Evolutionary conservation across 306 rosid genomes (phyloP).

Genomic region (Prunus mira): DNA sequence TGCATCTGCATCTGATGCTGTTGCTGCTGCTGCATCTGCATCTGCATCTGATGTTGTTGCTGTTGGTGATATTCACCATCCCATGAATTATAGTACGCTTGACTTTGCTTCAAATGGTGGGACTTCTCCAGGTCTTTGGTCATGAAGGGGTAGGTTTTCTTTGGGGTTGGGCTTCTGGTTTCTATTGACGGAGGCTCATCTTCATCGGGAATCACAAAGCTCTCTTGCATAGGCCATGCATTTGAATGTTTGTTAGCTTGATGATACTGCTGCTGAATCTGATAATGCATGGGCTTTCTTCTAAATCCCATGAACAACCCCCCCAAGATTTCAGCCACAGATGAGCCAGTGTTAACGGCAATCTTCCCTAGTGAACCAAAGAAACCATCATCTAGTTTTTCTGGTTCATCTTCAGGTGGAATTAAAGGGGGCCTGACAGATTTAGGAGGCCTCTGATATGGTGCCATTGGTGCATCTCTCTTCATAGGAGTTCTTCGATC

Average conservation of each 20-base stretch:
- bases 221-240: constrained; percentile 89
- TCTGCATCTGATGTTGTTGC: constrained; percentile 26
- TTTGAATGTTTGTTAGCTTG: constrained; percentile 46
- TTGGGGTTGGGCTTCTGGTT: constrained; percentile 50
- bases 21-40: constrained; percentile 18
- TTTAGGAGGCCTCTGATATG: constrained; percentile 60
- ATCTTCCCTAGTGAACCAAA: constrained; percentile 85
- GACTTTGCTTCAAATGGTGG: constrained; percentile 47
- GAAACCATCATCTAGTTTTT: constrained; percentile 75
- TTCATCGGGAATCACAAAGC: constrained; percentile 79
- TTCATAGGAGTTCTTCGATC: constrained; percentile 45
- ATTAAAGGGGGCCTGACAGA: constrained; percentile 80
- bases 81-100: constrained; percentile 52
- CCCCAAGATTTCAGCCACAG: constrained; percentile 59
- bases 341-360: constrained; percentile 62
- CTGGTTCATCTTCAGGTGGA: constrained; percentile 73
- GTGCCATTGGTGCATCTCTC: constrained; percentile 46
- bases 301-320: constrained; percentile 58
- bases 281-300: constrained; percentile 61
- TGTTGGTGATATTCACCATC: constrained; percentile 53
- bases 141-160: constrained; percentile 53
- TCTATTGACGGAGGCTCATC: constrained; percentile 87
- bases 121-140: constrained; percentile 64
- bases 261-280: constrained; percentile 63
- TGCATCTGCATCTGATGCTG: constrained; percentile 34